phyloP scores from a whole-genome alignment of 139 green algal genomes.

The Chlamydomonas incerta region DNA sequence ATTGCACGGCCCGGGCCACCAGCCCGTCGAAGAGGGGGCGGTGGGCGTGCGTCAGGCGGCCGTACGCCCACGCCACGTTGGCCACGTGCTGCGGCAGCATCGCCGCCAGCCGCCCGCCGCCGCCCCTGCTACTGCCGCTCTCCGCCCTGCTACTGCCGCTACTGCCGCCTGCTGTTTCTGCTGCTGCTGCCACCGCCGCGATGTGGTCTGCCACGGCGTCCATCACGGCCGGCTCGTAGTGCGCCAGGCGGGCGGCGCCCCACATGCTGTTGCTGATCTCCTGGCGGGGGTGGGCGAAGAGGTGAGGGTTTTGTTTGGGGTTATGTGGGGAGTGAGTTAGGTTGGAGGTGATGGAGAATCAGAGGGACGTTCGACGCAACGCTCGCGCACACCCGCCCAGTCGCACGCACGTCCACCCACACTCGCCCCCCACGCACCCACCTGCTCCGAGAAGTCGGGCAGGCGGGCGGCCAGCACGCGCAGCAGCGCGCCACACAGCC shows the following conservation, averaged over 20 bases:
- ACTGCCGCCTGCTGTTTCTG: neutral
- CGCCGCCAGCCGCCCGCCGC: neutral
- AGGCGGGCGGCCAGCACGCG: neutral
- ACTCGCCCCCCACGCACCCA: neutral
- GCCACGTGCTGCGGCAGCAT: constrained; percentile 48
- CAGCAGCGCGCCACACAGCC: neutral
- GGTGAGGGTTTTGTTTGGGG: too few species aligned
- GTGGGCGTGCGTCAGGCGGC: constrained; percentile 33
- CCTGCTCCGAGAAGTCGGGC: constrained; percentile 15
- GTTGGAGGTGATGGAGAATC: too few species aligned
- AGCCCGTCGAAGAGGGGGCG: constrained; percentile 23
- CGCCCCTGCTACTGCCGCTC: neutral
- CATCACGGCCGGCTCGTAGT: constrained; percentile 60
- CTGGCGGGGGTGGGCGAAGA: neutral
- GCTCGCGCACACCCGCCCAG: neutral
- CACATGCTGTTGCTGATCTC: constrained; percentile 60
- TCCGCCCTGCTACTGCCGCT: neutral
- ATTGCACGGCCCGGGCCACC: neutral
- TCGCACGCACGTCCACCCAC: neutral
- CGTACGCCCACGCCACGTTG: constrained; percentile 42
- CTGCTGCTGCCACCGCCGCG: neutral
- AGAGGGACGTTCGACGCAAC: too few species aligned
- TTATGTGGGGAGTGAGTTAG: too few species aligned
- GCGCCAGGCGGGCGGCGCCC: constrained; percentile 57
- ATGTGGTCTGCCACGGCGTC: constrained; percentile 40